Percentiles rank a stretch among this genome's conserved stretches.
These are phyloP conservation scores for Moniliella sp. DNA, from an alignment of 1,284 basidiomycete genomes.

Conservation along the genomic window DNA sequence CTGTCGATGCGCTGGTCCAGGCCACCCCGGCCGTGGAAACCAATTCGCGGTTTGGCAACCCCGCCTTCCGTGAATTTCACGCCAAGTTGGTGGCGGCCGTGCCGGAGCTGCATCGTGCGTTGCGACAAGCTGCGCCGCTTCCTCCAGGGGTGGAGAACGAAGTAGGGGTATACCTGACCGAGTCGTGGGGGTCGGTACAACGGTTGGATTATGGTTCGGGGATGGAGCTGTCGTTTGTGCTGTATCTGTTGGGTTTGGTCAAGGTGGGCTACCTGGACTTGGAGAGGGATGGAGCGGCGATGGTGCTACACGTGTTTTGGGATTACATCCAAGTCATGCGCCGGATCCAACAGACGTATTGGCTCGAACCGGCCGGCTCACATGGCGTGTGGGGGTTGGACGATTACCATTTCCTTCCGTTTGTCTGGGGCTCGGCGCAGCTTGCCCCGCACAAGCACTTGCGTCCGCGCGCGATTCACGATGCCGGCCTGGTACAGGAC, in stretches of 20 bases:
- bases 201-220: constrained; percentile 95
- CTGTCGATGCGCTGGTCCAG: neutral
- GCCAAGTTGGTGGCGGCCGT: constrained; percentile 54
- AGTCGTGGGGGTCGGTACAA: constrained; percentile 73
- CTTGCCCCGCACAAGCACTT: constrained; percentile 69
- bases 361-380: constrained; percentile 90
- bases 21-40: neutral
- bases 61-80: constrained; percentile 78
- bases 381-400: constrained; percentile 97
- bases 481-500: constrained; percentile 67
- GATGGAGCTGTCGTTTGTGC: constrained; percentile 93
- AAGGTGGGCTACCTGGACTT: constrained; percentile 46
- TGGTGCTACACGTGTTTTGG: constrained; percentile 80
- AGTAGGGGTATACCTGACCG: constrained; percentile 60
- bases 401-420: constrained; percentile 90
- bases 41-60: constrained; percentile 63
- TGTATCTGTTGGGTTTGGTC: constrained; percentile 66
- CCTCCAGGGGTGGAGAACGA: constrained; percentile 13
- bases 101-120: constrained; percentile 8
- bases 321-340: constrained; percentile 48
- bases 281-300: constrained; percentile 48
- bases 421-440: constrained; percentile 69
- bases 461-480: constrained; percentile 74
- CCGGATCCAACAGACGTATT: constrained; percentile 71
- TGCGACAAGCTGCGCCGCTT: constrained; percentile 31